A percentile compares a stretch with the other conserved stretches of the same genome.
These are phyloP conservation scores for Thermoascus crustaceus DNA, from an alignment of 2,329 filamentous ascomycete genomes.

Conservation along the genomic window DNA sequence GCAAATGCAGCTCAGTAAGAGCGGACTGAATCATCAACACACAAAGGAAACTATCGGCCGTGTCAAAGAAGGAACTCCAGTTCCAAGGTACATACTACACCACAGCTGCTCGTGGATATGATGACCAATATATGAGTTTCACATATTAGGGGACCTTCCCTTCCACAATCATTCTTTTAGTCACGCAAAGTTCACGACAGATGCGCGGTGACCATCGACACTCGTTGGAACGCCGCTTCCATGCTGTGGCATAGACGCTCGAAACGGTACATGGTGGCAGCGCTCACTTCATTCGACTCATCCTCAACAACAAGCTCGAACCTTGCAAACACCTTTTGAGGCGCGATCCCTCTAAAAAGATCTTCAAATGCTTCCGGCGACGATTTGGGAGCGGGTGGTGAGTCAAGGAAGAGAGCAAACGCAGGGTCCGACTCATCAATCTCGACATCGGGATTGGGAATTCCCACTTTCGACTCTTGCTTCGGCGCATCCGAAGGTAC, in stretches of 20 bases:
- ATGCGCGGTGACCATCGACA: constrained; percentile 33
- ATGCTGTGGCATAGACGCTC: constrained; percentile 32
- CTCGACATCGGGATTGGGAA: constrained; percentile 33
- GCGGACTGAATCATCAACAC: no score
- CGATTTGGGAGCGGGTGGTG: constrained; percentile 39
- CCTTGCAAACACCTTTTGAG: constrained; percentile 56
- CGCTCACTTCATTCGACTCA: constrained; percentile 14
- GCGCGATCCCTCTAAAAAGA: constrained; percentile 45
- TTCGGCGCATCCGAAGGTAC: constrained; percentile 8
- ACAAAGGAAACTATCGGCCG: no score
- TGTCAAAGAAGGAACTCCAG: no score
- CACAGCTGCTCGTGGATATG: no score
- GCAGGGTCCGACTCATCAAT: constrained; percentile 48
- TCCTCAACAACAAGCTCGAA: constrained; percentile 55
- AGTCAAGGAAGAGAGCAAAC: constrained; percentile 45
- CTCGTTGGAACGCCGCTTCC: constrained; percentile 35
- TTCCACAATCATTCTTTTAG: constrained; percentile 17
- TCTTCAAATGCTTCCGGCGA: constrained; percentile 24
- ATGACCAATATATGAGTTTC: no score
- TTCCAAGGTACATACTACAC: no score
- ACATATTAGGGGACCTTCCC: no score
- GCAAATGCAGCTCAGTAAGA: no score
- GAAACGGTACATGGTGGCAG: constrained; percentile 25
- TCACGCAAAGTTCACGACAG: constrained; percentile 23
- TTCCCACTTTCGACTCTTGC: constrained; percentile 12